Conservation (phyloP, 441 rosid genomes). For the Gossypium davidsonii region DNA sequence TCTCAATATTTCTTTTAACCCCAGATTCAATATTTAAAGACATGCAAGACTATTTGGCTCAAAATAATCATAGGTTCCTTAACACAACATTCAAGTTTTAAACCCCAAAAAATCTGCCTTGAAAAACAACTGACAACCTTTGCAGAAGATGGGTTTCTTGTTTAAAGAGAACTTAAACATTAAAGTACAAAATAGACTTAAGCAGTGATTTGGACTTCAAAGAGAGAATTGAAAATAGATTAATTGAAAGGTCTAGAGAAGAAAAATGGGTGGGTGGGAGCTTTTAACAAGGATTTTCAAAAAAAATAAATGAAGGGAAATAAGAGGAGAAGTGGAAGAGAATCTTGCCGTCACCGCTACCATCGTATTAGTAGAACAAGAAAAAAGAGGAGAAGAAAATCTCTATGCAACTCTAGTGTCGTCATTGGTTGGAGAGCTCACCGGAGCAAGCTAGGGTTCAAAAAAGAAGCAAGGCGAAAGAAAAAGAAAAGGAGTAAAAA, state of each 20-base stretch:
- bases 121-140: neutral
- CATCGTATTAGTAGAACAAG: no score
- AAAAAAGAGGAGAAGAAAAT: no score
- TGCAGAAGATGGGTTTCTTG: neutral
- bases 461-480: no score
- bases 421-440: no score
- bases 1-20: neutral
- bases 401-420: no score
- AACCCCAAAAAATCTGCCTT: neutral
- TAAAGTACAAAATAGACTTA: neutral
- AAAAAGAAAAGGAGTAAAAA: no score
- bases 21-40: neutral
- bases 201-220: neutral
- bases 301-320: neutral
- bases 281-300: slow-evolving; percentile 13
- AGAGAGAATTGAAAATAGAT: neutral
- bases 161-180: neutral
- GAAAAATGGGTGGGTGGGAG: slow-evolving; percentile 31
- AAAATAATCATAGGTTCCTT: neutral
- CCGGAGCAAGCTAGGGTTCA: no score
- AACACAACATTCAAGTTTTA: neutral
- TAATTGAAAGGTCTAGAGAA: slow-evolving; percentile 25
- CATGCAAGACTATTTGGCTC: neutral
- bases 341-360: no score
- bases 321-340: no score